These are phyloP conservation scores for Pogostemon cablin DNA, from an alignment of 257 asterid genomes.

Conservation along the genomic window DNA sequence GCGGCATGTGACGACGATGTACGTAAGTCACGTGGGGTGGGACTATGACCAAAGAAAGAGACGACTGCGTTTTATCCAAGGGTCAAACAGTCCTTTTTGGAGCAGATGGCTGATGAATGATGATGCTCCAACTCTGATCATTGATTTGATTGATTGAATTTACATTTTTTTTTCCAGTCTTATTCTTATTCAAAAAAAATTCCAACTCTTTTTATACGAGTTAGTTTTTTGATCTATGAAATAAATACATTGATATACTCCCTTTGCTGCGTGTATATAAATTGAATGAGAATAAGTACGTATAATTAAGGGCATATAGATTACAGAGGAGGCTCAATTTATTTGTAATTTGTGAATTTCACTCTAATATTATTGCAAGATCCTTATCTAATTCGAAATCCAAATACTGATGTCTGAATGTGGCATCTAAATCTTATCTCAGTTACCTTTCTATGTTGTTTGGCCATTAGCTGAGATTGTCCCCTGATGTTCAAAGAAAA, in stretches of 20 bases:
- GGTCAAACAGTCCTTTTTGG: constrained; percentile 20
- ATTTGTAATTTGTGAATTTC: too few relatives aligned
- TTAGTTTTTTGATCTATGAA: not conserved
- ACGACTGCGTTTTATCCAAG: constrained; percentile 26
- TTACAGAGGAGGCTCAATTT: too few relatives aligned
- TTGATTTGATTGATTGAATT: constrained; percentile 1
- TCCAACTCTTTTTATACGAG: not conserved
- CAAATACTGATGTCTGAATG: constrained; percentile 15
- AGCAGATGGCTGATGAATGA: constrained; percentile 22
- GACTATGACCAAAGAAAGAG: constrained; percentile 17
- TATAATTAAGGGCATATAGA: too few relatives aligned
- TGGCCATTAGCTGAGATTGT: constrained; percentile 30
- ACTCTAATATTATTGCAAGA: too few relatives aligned
- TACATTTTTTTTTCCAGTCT: not conserved
- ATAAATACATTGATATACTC: not conserved
- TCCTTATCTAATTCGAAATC: not conserved
- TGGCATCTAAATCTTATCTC: constrained; percentile 33
- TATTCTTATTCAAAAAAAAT: too few relatives aligned
- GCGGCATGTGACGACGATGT: constrained; percentile 33
- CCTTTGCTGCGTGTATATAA: too few relatives aligned
- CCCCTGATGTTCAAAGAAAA: constrained; percentile 24
- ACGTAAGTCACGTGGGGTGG: constrained; percentile 44
- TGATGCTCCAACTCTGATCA: not conserved
- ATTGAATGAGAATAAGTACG: too few relatives aligned
- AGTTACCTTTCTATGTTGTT: constrained; percentile 28